Evolutionary conservation across 2,329 filamentous ascomycete species (phyloP).

Genomic region (Epichloe sibirici): DNA sequence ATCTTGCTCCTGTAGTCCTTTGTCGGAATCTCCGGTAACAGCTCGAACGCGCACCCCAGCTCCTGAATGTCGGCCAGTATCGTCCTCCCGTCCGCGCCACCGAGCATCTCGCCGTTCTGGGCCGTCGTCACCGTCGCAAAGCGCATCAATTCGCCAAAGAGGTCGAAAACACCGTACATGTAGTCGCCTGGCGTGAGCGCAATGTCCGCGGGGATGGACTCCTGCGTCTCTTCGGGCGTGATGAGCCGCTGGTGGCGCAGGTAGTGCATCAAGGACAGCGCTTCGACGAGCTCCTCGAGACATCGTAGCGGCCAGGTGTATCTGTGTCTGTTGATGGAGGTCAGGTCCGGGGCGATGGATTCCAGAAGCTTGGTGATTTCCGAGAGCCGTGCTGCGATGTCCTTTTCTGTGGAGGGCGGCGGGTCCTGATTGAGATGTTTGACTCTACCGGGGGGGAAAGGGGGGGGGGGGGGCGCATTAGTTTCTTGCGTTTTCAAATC

Average conservation of each 20-base stretch:
- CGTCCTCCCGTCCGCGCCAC: constrained; percentile 32
- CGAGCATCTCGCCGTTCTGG: constrained; percentile 45
- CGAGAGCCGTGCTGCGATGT: constrained; percentile 54
- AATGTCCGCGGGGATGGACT: constrained; percentile 39
- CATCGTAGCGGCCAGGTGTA: constrained; percentile 73
- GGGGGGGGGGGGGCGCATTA: no score
- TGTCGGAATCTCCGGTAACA: constrained; percentile 47
- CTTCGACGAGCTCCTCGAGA: constrained; percentile 91
- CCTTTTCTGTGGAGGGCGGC: constrained; percentile 55
- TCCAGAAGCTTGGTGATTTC: constrained; percentile 61
- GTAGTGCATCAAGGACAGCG: constrained; percentile 80
- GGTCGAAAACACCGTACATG: constrained; percentile 79
- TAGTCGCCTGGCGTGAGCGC: constrained; percentile 72
- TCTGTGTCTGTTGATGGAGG: constrained; percentile 67
- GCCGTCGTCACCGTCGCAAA: constrained; percentile 86
- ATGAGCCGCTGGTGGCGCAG: constrained; percentile 66
- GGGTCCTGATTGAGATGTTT: constrained; percentile 50
- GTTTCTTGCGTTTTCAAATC: background rate
- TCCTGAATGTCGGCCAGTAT: constrained; percentile 73
- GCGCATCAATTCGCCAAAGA: constrained; percentile 93
- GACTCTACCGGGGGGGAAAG: constrained; percentile 33
- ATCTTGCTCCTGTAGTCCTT: constrained; percentile 64
- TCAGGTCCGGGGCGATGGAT: constrained; percentile 58
- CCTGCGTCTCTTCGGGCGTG: constrained; percentile 47
- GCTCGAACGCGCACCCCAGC: constrained; percentile 65